Base-by-base conservation (phyloP, 352 stramenopile genomes). In the Pythium utonaiense region DNA sequence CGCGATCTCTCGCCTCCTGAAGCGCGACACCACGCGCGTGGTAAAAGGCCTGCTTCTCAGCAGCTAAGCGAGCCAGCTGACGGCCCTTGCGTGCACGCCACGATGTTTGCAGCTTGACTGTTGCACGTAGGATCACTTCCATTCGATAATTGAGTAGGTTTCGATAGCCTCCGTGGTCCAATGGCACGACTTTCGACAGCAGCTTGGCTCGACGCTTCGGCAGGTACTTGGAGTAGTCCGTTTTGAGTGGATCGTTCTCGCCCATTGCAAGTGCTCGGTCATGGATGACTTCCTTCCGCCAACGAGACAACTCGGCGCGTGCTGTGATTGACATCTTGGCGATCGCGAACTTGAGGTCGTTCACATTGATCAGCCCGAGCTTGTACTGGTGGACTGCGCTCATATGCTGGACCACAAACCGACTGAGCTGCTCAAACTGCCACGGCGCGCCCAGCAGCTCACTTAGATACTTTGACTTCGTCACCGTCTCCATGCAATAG, bases 221-320 rank as follows among this genome's bases (percentile, higher is more conserved):
- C 1, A 98, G 60, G 36, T 97, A 97, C 63, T 92, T 95, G 12
- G 85, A 93, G 64, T 98, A 98, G 62, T 98, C 89, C 1, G 89
- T 84, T 68, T 97, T 98, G 12, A 96, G 66, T 0, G 91, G 88
- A 42, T 98, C 92, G 53, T 97, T 95, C 47, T 91, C 80, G 13
- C 92, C 92, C 83, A 96, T 96, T 0, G 88, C 80, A 6, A 97
- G 63, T 1, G 92, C 91, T 1, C 86, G 77, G 48, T 96, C 86
- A 62, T 98, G 92, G 10, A 97, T 86, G 6, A 79, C 60, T 31
- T 75, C 57, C 57, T 96, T 95, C 22, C 81, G 77, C 66, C 80
- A 86, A 3, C 59, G 67, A 3, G 78, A 80, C 17, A 97, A 69
- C 53, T 85, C 71, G 6, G 77, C 65, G 1, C 82, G 77, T 16